Evolutionary conservation across 2,329 filamentous ascomycete species (phyloP).

Genomic region (Bipolaris cookei): DNA sequence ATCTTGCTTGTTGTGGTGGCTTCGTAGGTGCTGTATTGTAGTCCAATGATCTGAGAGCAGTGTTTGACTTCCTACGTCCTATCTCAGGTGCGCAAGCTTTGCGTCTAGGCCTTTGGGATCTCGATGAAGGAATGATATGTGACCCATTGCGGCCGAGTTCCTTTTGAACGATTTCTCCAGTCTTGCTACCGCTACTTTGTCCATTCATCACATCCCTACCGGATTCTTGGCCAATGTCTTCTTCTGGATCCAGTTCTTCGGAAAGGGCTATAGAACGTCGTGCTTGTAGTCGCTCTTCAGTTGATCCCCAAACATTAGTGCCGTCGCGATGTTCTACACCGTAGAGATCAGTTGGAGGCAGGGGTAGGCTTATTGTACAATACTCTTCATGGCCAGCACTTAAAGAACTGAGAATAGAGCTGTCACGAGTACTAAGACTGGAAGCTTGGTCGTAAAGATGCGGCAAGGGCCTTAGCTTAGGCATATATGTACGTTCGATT

Average conservation of each 20-base stretch:
- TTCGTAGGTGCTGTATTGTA: slow-evolving; percentile 3
- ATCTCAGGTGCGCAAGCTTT: not conserved
- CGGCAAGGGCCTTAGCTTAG: slow-evolving; percentile 10
- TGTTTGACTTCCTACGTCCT: slow-evolving; percentile 8
- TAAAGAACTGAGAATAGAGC: slow-evolving; percentile 4
- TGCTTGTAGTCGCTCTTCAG: slow-evolving; percentile 9
- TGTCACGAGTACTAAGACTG: not conserved
- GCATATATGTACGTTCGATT: slow-evolving; percentile 12
- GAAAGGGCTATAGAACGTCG: slow-evolving; percentile 12
- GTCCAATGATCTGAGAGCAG: slow-evolving; percentile 9
- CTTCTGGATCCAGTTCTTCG: slow-evolving; percentile 3
- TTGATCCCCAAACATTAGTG: slow-evolving; percentile 4
- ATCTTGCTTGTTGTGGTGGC: slow-evolving; percentile 2
- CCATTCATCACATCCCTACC: not conserved
- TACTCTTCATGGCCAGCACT: slow-evolving; percentile 4
- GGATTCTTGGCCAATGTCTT: not conserved
- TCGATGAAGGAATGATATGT: slow-evolving; percentile 3
- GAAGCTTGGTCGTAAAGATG: slow-evolving; percentile 1
- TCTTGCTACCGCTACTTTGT: slow-evolving; percentile 6
- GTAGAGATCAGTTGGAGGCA: not conserved
- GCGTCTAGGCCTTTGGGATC: not conserved
- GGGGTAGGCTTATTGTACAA: slow-evolving; percentile 4
- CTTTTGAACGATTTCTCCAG: not conserved
- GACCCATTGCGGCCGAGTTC: slow-evolving; percentile 2
- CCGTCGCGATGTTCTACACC: slow-evolving; percentile 10